Percentiles rank a stretch among this genome's conserved stretches.
Evolutionary conservation across 495 filamentous ascomycete species (phyloP).

Genomic region (Oidiodendron maius): DNA sequence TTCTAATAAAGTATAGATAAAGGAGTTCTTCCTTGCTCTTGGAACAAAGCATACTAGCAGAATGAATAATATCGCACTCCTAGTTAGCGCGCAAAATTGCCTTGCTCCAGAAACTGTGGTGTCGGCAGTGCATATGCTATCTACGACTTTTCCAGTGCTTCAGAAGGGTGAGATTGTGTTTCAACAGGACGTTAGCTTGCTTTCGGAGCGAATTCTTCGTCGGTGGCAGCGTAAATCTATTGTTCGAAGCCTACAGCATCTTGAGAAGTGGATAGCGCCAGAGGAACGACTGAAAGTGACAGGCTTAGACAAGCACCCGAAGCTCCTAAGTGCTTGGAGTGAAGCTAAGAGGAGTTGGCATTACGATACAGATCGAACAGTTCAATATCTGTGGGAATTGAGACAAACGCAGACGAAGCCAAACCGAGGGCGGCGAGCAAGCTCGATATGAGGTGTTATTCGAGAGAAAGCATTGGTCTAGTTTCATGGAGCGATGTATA

Average conservation of each 20-base stretch:
- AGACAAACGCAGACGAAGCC: background rate
- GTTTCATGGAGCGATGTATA: background rate
- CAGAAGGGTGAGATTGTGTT: background rate
- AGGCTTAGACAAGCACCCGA: background rate
- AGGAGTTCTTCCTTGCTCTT: background rate
- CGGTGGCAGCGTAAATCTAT: background rate
- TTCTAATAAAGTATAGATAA: background rate
- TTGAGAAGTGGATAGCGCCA: background rate
- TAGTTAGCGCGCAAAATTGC: background rate
- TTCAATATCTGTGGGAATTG: background rate
- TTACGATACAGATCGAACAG: background rate
- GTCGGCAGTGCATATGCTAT: slow-evolving; percentile 3
- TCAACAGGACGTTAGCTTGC: background rate
- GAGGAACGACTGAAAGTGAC: background rate
- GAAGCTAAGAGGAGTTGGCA: background rate
- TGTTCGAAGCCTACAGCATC: background rate
- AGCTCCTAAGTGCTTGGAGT: background rate
- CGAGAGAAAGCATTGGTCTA: background rate
- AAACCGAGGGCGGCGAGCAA: background rate
- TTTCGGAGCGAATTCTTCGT: background rate
- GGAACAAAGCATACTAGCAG: background rate
- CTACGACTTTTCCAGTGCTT: background rate
- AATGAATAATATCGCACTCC: background rate
- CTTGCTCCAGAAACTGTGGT: slow-evolving; percentile 1
- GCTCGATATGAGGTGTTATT: background rate